Base-by-base conservation (phyloP, 345 rosid genomes). In the Stellera chamaejasme region DNA sequence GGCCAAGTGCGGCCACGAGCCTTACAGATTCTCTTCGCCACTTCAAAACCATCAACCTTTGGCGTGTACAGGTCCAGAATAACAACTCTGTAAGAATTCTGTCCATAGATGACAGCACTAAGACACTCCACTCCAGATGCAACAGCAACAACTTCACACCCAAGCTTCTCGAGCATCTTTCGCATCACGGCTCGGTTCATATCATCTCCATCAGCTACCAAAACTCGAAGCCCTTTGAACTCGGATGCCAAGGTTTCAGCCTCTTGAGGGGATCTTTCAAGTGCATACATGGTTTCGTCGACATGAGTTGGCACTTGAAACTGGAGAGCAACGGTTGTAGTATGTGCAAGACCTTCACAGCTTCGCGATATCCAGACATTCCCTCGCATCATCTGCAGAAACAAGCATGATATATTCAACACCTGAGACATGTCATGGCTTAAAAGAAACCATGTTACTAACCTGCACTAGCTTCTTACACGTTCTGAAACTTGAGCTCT, bases 381-480 rank as follows among this genome's bases (percentile, higher is more conserved):
- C 45, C 97, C 99, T 74, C 87, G 94, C 99, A 93, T 89, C 97
- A 93, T 81, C 99, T 93, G 82, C 69, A 50, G 63, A 43, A 43
- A 7, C 60, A 47, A 19, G 27, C 16, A 43, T 10, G 32, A 8
- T 3, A 36, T 32, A 10, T 15, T 15, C 11, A 42, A 15, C 23
- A 19, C 23, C 27, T 28, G 49, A 15, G 15, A 51, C 55, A 63
- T 27, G 16, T 14, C 43, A 32, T 53, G 1, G 23, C 23, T 19
- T 19, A 19, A 19, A 19, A 19, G 23, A 19, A 19, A 19, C 23
- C 23, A 19, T 19, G 23, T 19, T 47, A 63, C 79, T 67, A 56
- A 93, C 99, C 88, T 81, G 87, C 58, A 84, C 99, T 64, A 93
- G 94, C 82, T 79, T 89, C 75, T 83, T 82, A 77, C 97, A 92